Base-by-base conservation (phyloP, 2,329 filamentous ascomycete species). In the Claviceps lovelessii region DNA sequence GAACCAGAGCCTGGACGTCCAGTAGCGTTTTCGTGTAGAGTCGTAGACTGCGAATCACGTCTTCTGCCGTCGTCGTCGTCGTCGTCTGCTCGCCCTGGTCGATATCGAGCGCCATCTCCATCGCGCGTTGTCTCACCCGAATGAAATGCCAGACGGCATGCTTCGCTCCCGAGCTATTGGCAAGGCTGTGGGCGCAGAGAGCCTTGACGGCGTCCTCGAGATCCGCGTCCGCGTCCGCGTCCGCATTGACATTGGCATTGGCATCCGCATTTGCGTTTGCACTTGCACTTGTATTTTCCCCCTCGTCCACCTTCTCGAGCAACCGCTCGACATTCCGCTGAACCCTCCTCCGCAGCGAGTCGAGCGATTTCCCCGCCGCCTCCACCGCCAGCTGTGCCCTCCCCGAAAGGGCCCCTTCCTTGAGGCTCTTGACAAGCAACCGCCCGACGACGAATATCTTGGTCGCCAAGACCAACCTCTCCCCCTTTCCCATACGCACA, bases 61-160 rank as follows among this genome's bases (percentile, higher is more conserved):
- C 73, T 29, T 72, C 11, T 31, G 8, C 28, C 13, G 45, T 69
- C 0, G 70, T 65, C 51, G 65, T 69, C 52, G 65, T 69, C 41
- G 68, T 67, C 41, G 67, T 68, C 50, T 67, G 64, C 35, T 67
- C 64, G 39, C 73, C 72, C 41, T 76, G 71, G 19, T 73, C 75
- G 10, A 67, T 59, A 23, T 81, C 79, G 51, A 91, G 76, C 11
- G 80, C 77, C 44, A 77, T 70, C 0, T 78, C 74, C 62, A 95
- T 83, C 35, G 83, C 83, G 55, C 86, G 80, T 45, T 80, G 77
- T 48, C 91, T 78, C 8, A 90, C 78, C 52, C 83, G 77, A 51
- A 94, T 76, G 62, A 96, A 91, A 68, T 93, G 84, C 8, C 81
- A 75, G 53, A 96, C 69, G 0, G 88, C 85, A 65, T 95, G 90